These are phyloP conservation scores for Cordyceps farinosa DNA, from an alignment of 2,329 filamentous ascomycete genomes.

Conservation along the genomic window DNA sequence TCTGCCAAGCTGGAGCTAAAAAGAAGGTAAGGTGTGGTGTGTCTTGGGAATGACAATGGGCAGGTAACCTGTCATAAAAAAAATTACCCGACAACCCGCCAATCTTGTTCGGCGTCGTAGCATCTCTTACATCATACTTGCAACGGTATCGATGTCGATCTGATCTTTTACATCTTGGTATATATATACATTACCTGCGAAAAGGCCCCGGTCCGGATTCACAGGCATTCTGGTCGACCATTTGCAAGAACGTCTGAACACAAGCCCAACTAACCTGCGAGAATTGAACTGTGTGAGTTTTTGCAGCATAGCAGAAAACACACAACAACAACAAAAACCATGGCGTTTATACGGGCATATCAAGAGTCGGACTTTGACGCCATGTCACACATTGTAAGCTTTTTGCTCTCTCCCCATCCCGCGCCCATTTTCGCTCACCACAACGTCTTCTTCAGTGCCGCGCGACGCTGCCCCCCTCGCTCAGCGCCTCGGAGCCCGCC, in stretches of 20 bases:
- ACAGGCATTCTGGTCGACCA: not conserved
- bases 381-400: slow-evolving; percentile 39
- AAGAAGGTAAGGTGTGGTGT: not conserved
- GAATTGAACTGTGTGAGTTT: no score
- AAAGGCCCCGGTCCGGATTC: no score
- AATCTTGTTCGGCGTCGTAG: not conserved
- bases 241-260: no score
- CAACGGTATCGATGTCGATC: no score
- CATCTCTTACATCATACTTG: not conserved
- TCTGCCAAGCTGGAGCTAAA: not conserved
- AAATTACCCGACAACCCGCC: no score
- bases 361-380: slow-evolving; percentile 37
- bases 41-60: not conserved
- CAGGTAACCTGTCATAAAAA: not conserved
- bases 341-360: slow-evolving; percentile 46
- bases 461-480: slow-evolving; percentile 43
- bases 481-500: slow-evolving; percentile 34
- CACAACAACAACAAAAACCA: slow-evolving; percentile 21
- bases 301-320: no score
- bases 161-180: no score
- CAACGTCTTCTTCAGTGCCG: slow-evolving; percentile 37
- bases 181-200: no score
- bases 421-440: not conserved
- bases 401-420: not conserved
- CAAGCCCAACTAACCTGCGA: no score